Evolutionary conservation across 2,329 filamentous ascomycete genomes (phyloP), one percentile per base, ranked within the genome.

Genomic region (Cladosporium sphaerospermum): DNA sequence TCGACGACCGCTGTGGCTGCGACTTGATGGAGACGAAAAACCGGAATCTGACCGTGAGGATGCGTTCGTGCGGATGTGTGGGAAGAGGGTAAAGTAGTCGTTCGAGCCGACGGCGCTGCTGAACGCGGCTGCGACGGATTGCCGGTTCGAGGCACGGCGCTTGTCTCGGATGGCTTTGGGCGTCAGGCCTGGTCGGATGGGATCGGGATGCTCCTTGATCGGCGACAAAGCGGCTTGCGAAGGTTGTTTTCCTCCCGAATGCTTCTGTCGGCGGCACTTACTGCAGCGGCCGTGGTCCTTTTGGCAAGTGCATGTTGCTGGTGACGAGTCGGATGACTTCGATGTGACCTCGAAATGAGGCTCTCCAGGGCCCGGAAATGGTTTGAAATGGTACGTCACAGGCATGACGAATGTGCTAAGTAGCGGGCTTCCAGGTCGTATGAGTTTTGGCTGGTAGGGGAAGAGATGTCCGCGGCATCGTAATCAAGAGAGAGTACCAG

Each of bases 331-430:
- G 16, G 31, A 16, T 33, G 13, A 14, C 11, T 5, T 43, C 7
- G 31, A 13, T 16, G 42, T 23, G 13, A 16, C 10, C 13, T 31
- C 16, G 9, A 36, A 28, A 19, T 28, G 40, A 7, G 41, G 33
- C 31, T 51, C 48, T 19, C 41, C 40, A 4, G 48, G 40, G 9
- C 14, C 13, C 16, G 48, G 48, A 13, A 43, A 51, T 7, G 48
- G 48, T 11, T 41, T 51, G 40, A 51, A 51, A 32, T 51, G 48
- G 48, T 51, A 51, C n/a, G 39, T 51, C n/a, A 44, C n/a, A 37
- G 48, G 48, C 48, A 51, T 51, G 36, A 14, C n/a, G 36, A 14
- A 5, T n/a, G n/a, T 11, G 36, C 44, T 33, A 51, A 11, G 48
- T 51, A 18, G 32, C 39, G 42, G 48, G 40, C 14, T 44, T 44